Evolutionary conservation across 306 rosid genomes (phyloP), one percentile per base, ranked within the genome.

Genomic region (Prunus kanzakura): DNA sequence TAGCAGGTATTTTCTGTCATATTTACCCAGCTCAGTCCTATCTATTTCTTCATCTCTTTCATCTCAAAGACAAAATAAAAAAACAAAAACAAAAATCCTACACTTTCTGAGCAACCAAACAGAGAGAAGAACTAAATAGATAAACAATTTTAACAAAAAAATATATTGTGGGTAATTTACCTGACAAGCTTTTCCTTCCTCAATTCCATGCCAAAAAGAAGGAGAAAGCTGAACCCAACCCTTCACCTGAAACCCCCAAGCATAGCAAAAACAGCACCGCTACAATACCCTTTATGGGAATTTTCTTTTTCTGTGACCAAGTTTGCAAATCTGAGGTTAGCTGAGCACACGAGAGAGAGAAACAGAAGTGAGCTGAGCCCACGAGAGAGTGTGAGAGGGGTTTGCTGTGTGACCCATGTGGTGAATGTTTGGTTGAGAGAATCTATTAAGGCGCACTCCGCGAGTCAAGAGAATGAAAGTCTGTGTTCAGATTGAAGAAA

Each of bases 161-260:
- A 15, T 38, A 7, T 38, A 10, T 64, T 43, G 32, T 13, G 51
- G 64, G 74, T 20, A 8, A 27, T 45, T 85, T 72, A 90, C 96
- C 96, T 88, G 58, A 92, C 96, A 78, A 92, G 91, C 84, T 84
- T 92, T 27, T 85, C 96, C 82, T 84, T 88, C 86, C 82, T 92
- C 66, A 87, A 73, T 19, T 86, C 93, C 97, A 92, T 92, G 73
- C 57, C 65, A 61, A 79, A 51, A 18, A 58, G 67, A 46, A 51
- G 60, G 62, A 20, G 55, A 58, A 63, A 65, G 65, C 43, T 50
- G 67, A 72, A 82, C 61, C 75, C 20, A 82, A 58, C 65, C 61
- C 80, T 50, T 63, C 68, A 38, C 27, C 51, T 75, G 86, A 78
- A 80, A 77, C 73, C 87, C 89, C 81, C 64, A 64, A 6, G 43